These are phyloP conservation scores for Ogataea methylovora DNA, from an alignment of 805 yeast species.

Conservation along the genomic window DNA sequence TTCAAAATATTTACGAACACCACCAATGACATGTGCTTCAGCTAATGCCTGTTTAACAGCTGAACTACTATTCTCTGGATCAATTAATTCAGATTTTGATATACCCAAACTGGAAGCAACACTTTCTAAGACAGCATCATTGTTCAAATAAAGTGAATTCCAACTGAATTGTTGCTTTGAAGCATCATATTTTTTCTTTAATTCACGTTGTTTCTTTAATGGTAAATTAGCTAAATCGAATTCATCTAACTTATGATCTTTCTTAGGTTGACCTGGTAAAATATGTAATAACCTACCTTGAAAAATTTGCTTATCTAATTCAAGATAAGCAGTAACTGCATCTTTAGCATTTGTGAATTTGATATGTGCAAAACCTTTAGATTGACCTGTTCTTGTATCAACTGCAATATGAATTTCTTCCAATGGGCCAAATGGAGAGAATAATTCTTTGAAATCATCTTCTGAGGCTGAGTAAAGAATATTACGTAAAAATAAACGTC, in stretches of 20 bases:
- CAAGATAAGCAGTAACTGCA: slow-evolving; percentile 69
- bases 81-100: slow-evolving; percentile 73
- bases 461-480: slow-evolving; percentile 75
- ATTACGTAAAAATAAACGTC: slow-evolving; percentile 83
- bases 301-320: slow-evolving; percentile 79
- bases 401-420: slow-evolving; percentile 91
- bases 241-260: slow-evolving; percentile 80
- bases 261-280: slow-evolving; percentile 76
- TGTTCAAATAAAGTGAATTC: slow-evolving; percentile 89
- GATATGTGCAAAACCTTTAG: slow-evolving; percentile 90
- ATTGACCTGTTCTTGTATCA: slow-evolving; percentile 81
- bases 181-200: slow-evolving; percentile 80
- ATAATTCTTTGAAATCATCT: slow-evolving; percentile 62
- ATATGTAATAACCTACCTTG: slow-evolving; percentile 93
- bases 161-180: slow-evolving; percentile 83
- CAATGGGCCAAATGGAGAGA: slow-evolving; percentile 59
- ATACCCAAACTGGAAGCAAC: slow-evolving; percentile 83
- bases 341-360: slow-evolving; percentile 59
- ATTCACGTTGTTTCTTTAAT: slow-evolving; percentile 80
- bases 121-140: slow-evolving; percentile 85
- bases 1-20: slow-evolving; percentile 83
- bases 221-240: slow-evolving; percentile 88
- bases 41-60: slow-evolving; percentile 97
- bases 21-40: slow-evolving; percentile 91
- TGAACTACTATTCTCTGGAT: slow-evolving; percentile 77